Evolutionary conservation across 306 rosid genomes (phyloP).

Genomic region (Glycine soja): DNA sequence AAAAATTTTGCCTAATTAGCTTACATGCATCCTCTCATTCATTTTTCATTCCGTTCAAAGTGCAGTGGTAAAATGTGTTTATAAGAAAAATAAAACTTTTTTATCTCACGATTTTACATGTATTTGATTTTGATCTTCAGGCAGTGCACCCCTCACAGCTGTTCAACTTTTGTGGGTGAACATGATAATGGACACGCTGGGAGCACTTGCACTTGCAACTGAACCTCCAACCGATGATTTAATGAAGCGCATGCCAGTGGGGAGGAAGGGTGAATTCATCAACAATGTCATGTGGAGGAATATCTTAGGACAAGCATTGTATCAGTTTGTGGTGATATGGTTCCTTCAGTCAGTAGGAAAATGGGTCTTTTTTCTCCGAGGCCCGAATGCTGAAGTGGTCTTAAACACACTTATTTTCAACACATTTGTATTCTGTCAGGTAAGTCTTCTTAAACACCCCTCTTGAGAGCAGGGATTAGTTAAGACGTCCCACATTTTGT

Average conservation of each 20-base stretch:
- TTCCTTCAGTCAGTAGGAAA: slow-evolving; percentile 77
- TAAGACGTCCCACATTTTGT: no score
- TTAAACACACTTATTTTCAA: slow-evolving; percentile 94
- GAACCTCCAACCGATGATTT: slow-evolving; percentile 96
- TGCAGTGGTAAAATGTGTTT: neutral
- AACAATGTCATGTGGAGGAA: slow-evolving; percentile 96
- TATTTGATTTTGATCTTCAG: slow-evolving; percentile 53
- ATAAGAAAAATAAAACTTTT: no score
- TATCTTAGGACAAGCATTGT: slow-evolving; percentile 84
- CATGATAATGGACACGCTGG: slow-evolving; percentile 98
- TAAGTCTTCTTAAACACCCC: slow-evolving; percentile 40
- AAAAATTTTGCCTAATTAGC: slow-evolving; percentile 26
- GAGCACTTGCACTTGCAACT: slow-evolving; percentile 97
- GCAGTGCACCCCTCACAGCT: slow-evolving; percentile 95
- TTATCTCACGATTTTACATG: slow-evolving; percentile 39
- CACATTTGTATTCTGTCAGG: slow-evolving; percentile 96
- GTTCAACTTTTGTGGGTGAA: slow-evolving; percentile 98
- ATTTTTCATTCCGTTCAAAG: slow-evolving; percentile 7
- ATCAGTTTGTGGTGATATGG: slow-evolving; percentile 83
- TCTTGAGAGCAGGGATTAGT: no score
- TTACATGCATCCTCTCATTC: neutral
- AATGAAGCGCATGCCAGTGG: slow-evolving; percentile 88
- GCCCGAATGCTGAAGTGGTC: slow-evolving; percentile 70
- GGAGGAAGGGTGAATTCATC: slow-evolving; percentile 89
- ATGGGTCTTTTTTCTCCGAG: slow-evolving; percentile 63